Evolutionary conservation across 1,284 basidiomycete genomes (phyloP).

Genomic region (Tylopilus microsporus): DNA sequence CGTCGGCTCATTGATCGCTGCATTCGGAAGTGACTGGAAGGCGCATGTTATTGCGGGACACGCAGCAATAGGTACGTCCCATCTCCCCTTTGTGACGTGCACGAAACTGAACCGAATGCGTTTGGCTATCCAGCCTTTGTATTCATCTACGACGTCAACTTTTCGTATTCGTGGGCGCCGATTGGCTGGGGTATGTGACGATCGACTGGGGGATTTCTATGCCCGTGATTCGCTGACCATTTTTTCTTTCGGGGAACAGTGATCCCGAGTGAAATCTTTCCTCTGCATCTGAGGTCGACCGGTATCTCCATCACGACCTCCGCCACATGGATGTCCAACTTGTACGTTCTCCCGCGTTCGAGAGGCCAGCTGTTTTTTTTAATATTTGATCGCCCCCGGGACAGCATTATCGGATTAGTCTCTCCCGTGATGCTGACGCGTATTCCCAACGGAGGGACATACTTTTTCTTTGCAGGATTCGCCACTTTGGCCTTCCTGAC

Average conservation of each 20-base stretch:
- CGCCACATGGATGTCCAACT: conserved; percentile 29
- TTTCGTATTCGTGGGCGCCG: conserved; percentile 35
- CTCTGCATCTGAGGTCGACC: conserved; percentile 30
- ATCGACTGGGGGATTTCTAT: background rate
- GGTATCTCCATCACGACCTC: conserved; percentile 35
- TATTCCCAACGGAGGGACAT: conserved; percentile 25
- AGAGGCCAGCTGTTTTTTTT: background rate
- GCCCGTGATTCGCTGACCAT: background rate
- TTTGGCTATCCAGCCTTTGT: conserved; percentile 25
- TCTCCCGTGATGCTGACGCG: conserved; percentile 28
- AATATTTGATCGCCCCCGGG: background rate
- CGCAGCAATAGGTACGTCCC: conserved; percentile 24
- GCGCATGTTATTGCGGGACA: conserved; percentile 26
- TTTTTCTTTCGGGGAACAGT: conserved; percentile 13
- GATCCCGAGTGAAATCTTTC: conserved; percentile 32
- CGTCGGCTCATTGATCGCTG: conserved; percentile 29
- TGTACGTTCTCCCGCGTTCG: conserved; percentile 9
- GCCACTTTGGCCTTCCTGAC: conserved; percentile 29
- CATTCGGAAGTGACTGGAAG: conserved; percentile 28
- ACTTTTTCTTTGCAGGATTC: conserved; percentile 31
- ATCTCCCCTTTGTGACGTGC: background rate
- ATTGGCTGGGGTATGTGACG: conserved; percentile 31
- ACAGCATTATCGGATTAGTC: conserved; percentile 29
- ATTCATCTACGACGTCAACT: conserved; percentile 33
- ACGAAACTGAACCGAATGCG: background rate